phyloP scores from a whole-genome alignment of 306 rosid species.

The barrel medic (Medicago truncatula) region DNA sequence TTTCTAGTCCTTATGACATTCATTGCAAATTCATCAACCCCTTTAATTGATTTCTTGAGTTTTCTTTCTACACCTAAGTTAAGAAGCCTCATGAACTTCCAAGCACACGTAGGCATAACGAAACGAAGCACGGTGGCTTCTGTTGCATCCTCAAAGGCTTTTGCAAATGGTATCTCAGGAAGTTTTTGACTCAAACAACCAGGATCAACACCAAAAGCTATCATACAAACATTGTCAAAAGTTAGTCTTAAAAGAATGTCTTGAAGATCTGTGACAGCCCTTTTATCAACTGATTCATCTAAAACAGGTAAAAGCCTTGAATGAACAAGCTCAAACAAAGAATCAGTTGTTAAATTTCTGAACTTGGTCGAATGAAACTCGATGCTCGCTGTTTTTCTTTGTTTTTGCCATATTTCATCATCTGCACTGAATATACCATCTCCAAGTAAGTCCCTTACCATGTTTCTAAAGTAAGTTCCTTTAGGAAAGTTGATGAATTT shows the following conservation, averaged over 20 bases:
- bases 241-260: constrained; percentile 80
- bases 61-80: constrained; percentile 70
- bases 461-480: constrained; percentile 76
- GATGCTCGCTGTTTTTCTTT: constrained; percentile 84
- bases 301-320: constrained; percentile 64
- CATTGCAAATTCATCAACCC: constrained; percentile 79
- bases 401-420: constrained; percentile 77
- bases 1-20: constrained; percentile 76
- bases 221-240: constrained; percentile 90
- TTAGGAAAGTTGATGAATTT: constrained; percentile 74
- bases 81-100: constrained; percentile 79
- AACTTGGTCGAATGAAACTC: constrained; percentile 89
- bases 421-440: constrained; percentile 84
- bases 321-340: constrained; percentile 74
- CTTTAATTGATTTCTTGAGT: constrained; percentile 62
- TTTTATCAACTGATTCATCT: constrained; percentile 45
- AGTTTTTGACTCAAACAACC: constrained; percentile 62
- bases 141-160: constrained; percentile 89
- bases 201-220: constrained; percentile 94
- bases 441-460: constrained; percentile 74
- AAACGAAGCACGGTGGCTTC: constrained; percentile 77
- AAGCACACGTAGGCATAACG: constrained; percentile 60
- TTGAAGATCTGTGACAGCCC: constrained; percentile 62
- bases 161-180: constrained; percentile 77
- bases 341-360: constrained; percentile 62